A percentile compares a stretch with the other conserved stretches of the same genome.
These are phyloP conservation scores for Phytophthora foliorum DNA, from an alignment of 352 stramenopile genomes.

Conservation along the genomic window DNA sequence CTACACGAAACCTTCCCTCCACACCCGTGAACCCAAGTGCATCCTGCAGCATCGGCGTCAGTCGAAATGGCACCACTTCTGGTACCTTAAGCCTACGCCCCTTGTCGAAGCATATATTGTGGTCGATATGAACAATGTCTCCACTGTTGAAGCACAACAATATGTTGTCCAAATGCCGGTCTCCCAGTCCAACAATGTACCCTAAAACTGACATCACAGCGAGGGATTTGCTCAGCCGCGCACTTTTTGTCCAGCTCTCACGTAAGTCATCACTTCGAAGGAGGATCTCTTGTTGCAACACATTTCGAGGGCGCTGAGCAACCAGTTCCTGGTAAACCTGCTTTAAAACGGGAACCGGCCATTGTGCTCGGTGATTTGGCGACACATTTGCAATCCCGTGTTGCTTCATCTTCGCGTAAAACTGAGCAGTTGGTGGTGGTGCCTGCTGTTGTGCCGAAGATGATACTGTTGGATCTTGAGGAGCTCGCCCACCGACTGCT, in stretches of 20 bases:
- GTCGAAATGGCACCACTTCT: constrained; percentile 92
- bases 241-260: constrained; percentile 69
- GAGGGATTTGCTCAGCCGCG: constrained; percentile 72
- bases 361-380: constrained; percentile 72
- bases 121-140: constrained; percentile 93
- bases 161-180: constrained; percentile 94
- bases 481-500: constrained; percentile 15
- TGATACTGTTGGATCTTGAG: constrained; percentile 28
- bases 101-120: constrained; percentile 94
- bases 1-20: constrained; percentile 76
- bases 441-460: constrained; percentile 31
- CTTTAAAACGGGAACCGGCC: constrained; percentile 67
- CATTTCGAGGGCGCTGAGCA: constrained; percentile 64
- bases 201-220: constrained; percentile 91
- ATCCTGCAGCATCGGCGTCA: constrained; percentile 87
- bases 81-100: constrained; percentile 88
- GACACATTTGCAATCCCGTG: constrained; percentile 77
- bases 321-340: constrained; percentile 80
- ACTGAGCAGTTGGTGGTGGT: constrained; percentile 67
- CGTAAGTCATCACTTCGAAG: constrained; percentile 62
- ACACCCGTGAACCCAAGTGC: constrained; percentile 80
- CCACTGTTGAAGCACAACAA: constrained; percentile 82
- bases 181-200: constrained; percentile 91
- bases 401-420: constrained; percentile 87
- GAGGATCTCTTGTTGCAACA: constrained; percentile 75